Evolutionary conservation across 2,329 filamentous ascomycete species (phyloP), one percentile per base, ranked within the genome.

Genomic region (Peltaster fructicola): DNA sequence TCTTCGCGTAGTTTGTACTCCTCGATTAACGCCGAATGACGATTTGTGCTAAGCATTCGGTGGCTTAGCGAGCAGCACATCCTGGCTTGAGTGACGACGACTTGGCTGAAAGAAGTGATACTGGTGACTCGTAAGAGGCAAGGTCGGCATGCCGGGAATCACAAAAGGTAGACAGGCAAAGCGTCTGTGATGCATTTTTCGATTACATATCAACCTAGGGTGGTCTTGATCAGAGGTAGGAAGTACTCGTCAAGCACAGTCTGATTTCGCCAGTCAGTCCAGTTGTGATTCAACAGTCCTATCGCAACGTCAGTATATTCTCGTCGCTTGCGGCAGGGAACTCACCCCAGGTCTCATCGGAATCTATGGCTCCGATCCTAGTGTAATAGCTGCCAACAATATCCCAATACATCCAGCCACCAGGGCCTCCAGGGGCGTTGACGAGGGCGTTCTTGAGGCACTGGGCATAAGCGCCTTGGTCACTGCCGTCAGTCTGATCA

Each of bases 361-460:
- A 59, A 37, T 70, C 64, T 39, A 66, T 62, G 1, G 28, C 51
- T 0, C 65, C 65, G 5, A 47, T 40, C 1, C 65, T 49, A 27
- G 63, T 55, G 35, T 71, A 71, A 38, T 72, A 72, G 37, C 35
- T 40, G 2, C 40, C 40, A 3, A 27, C 53, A 8, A 74, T 27
- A 16, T 67, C 68, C 61, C 66, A 71, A 27, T 50, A 45, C 33
- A 46, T 64, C 53, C 43, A 63, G 57, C 65, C 66, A 67, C 8
- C 66, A 58, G 0, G 57, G 54, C 45, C 62, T 53, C 36, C 57
- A 2, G 35, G 29, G 18, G 36, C 47, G 18, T 48, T 42, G 0
- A 57, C 54, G 24, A 72, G 42, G 37, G 56, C 68, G 8, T 46
- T 45, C 4, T 56, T 52, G 32, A 70, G 42, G 33, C 66, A 70